Base-by-base conservation (phyloP, 2,329 filamentous ascomycete species). In the Juglanconis sp. region DNA sequence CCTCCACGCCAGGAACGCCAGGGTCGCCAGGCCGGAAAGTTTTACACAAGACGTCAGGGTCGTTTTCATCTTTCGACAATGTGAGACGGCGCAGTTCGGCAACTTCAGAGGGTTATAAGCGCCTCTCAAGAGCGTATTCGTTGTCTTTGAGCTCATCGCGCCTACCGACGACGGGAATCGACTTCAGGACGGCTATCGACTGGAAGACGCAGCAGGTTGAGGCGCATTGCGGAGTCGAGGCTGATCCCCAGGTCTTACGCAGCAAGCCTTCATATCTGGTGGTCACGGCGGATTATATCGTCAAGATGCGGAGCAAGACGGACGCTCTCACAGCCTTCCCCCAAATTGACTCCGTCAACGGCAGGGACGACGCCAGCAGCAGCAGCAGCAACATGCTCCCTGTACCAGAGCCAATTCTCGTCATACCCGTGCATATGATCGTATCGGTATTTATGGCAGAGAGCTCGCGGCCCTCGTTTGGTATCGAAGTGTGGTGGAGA, bases 401-500 rank as follows among this genome's bases (percentile, higher is more conserved):
- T 2, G 53, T 65, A 0, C 67, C 70, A 11, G 72, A 73, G 32
- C 73, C 73, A 11, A 44, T 69, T 7, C 67, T 81, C 36, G 76
- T 79, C 53, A 76, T 86, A 7, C 80, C 82, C 0, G 69, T 84
- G 7, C 74, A 78, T 15, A 77, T 75, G 42, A 74, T 85, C 31
- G 78, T 85, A 42, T 79, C 82, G 2, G 77, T 77, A 2, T 84
- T 83, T 63, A 77, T 76, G 35, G 78, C 81, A 35, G 81, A 84
- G 65, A 77, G 76, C 48, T 76, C 76, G 1, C 75, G 77, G 51
- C 76, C 80, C 11, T 76, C 78, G 6, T 82, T 81, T 49, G 80
- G 80, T 5, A 69, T 85, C 54, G 82, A 86, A 66, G 73, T 85
- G 2, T 85, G 82, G 81, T 85, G 82, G 82, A 78, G 76, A 60